Conservation (phyloP, 805 yeast species). For the Blastobotrys attinorum region DNA sequence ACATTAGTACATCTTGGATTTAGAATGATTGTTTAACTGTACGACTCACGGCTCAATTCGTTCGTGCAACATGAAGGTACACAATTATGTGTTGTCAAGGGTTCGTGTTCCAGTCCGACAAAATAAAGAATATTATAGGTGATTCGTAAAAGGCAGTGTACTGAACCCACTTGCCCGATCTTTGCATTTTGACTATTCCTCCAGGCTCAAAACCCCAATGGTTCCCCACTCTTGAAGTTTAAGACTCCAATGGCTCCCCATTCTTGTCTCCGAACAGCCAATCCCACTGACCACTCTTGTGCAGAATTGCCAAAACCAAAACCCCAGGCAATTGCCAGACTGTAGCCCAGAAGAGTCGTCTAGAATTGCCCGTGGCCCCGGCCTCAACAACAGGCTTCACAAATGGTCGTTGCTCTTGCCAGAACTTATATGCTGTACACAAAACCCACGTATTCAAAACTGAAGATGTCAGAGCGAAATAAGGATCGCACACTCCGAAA, state of each 20-base stretch:
- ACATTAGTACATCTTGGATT: too few relatives aligned
- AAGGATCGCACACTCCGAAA: slow-evolving; percentile 74
- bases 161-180: too few relatives aligned
- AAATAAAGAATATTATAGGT: too few relatives aligned
- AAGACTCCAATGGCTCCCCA: slow-evolving; percentile 1
- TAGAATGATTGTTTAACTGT: too few relatives aligned
- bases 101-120: too few relatives aligned
- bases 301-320: slow-evolving; percentile 83
- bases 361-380: slow-evolving; percentile 39
- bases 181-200: too few relatives aligned
- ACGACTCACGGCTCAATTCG: too few relatives aligned
- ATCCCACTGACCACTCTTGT: slow-evolving; percentile 95
- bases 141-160: too few relatives aligned
- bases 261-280: slow-evolving; percentile 36
- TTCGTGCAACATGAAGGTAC: too few relatives aligned
- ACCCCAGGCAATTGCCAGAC: slow-evolving; percentile 92
- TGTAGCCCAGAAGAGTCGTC: slow-evolving; percentile 85
- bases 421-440: slow-evolving; percentile 70
- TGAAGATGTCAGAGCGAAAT: slow-evolving; percentile 73
- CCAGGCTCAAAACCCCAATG: too few relatives aligned
- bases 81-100: too few relatives aligned
- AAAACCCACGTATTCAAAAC: slow-evolving; percentile 81
- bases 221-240: too few relatives aligned
- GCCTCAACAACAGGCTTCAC: slow-evolving; percentile 9
- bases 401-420: slow-evolving; percentile 64